Base-by-base conservation (phyloP, 495 filamentous ascomycete species). In the Neohortaea acidophila region DNA sequence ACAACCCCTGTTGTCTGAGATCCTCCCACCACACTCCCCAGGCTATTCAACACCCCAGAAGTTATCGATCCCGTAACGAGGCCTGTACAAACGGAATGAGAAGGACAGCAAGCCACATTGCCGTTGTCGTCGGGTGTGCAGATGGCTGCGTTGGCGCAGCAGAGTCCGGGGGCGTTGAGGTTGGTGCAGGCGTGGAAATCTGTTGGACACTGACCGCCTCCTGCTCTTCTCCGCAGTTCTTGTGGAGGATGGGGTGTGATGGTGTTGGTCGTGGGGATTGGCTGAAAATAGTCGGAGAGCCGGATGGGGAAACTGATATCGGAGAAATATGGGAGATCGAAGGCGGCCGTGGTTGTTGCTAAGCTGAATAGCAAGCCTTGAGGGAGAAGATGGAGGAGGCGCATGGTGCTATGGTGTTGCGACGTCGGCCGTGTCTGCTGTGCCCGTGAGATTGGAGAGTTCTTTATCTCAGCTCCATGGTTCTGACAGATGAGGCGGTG, bases 71-170 rank as follows among this genome's bases (percentile, higher is more conserved):
- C 49, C 0, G 55, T 59, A 11, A 79, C 55, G 10, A 60, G 70
- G 3, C 77, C 77, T 0, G 73, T 79, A 50, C 77, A 81, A 23
- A 57, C 68, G 24, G 69, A 68, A 26, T 69, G 66, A 9, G 56
- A 62, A 5, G 73, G 72, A 55, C 77, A 81, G 56, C 77, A 81
- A 21, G 75, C 77, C 39, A 79, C 66, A 40, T 77, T 66, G 43
- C 69, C 59, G 14, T 67, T 70, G 21, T 52, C 52, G 51, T 81
- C 77, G 20, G 59, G 56, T 14, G 71, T 66, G 52, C 77, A 81
- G 23, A 59, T 59, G 10, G 69, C 62, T 28, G 60, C 63, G 17
- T 58, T 41, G 19, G 46, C 52, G 49, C 77, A 81, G 56, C 77
- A 81, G 46, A 70, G 60, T 22, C 58, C 59, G 5, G 64, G 55